Evolutionary conservation across 2,329 filamentous ascomycete species (phyloP).

Genomic region (Fusarium devonianum): DNA sequence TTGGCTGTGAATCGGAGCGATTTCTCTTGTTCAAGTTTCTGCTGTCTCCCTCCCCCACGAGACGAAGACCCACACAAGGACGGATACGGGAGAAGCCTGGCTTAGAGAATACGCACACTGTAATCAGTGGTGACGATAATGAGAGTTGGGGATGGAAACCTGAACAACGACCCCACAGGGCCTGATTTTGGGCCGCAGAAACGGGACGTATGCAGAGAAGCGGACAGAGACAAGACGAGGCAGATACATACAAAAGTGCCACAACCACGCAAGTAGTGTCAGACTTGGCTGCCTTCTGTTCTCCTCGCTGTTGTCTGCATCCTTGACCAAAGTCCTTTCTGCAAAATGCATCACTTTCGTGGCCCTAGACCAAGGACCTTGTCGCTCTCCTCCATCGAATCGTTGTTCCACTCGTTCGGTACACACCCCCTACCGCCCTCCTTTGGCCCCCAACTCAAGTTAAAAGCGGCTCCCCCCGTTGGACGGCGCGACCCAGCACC

Average conservation of each 20-base stretch:
- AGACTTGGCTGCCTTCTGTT: not conserved
- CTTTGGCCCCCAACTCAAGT: constrained; percentile 8
- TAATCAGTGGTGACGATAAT: too few species aligned
- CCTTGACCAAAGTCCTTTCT: not conserved
- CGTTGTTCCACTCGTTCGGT: constrained; percentile 14
- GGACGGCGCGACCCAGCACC: constrained; percentile 39
- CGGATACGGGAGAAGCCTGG: not conserved
- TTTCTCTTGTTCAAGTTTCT: constrained; percentile 14
- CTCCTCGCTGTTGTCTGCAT: not conserved
- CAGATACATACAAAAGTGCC: constrained; percentile 11
- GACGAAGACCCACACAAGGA: too few species aligned
- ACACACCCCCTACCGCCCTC: constrained; percentile 15
- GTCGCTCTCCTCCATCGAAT: constrained; percentile 12
- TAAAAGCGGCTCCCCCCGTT: constrained; percentile 37
- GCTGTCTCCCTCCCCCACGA: too few species aligned
- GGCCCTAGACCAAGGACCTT: not conserved
- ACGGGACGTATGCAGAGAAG: constrained; percentile 17
- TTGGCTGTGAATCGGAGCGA: too few species aligned
- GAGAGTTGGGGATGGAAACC: constrained; percentile 22
- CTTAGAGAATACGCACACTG: too few species aligned
- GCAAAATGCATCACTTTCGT: constrained; percentile 7
- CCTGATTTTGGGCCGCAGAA: constrained; percentile 35
- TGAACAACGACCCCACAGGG: constrained; percentile 31
- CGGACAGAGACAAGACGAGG: constrained; percentile 14
- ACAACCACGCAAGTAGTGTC: constrained; percentile 1